phyloP scores from a whole-genome alignment of 805 yeast species.

The Candida argentea region DNA sequence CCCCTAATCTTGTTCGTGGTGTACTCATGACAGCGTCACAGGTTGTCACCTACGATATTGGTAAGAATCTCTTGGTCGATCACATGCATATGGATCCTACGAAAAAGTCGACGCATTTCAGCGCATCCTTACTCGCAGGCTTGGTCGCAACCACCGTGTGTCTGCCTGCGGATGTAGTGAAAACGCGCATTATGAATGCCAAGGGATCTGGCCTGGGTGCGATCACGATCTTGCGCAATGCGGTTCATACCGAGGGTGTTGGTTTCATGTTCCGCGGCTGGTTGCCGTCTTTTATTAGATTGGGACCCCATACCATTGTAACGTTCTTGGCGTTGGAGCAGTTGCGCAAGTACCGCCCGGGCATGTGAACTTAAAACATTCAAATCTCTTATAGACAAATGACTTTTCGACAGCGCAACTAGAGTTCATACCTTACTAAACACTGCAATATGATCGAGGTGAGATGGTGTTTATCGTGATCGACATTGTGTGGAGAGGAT shows the following conservation, averaged over 20 bases:
- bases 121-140: constrained; percentile 74
- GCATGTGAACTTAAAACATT: constrained; percentile 31
- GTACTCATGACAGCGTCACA: constrained; percentile 86
- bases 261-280: constrained; percentile 85
- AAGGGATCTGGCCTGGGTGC: constrained; percentile 39
- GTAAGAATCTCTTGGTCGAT: constrained; percentile 50
- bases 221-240: constrained; percentile 36
- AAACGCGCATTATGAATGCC: constrained; percentile 78
- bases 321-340: constrained; percentile 63
- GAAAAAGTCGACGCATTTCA: constrained; percentile 62
- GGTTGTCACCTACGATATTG: constrained; percentile 77
- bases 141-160: constrained; percentile 85
- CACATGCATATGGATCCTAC: constrained; percentile 42
- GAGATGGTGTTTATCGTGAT: no score
- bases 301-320: constrained; percentile 74
- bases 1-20: constrained; percentile 73
- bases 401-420: no score
- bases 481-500: no score
- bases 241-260: constrained; percentile 61
- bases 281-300: constrained; percentile 77
- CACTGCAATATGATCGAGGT: no score
- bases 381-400: no score
- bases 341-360: constrained; percentile 43
- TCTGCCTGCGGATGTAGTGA: constrained; percentile 87
- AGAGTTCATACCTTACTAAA: no score